Percentiles rank a stretch among this genome's conserved stretches.
Conservation (phyloP, 805 yeast species). For the Barnettozyma salicaria region DNA sequence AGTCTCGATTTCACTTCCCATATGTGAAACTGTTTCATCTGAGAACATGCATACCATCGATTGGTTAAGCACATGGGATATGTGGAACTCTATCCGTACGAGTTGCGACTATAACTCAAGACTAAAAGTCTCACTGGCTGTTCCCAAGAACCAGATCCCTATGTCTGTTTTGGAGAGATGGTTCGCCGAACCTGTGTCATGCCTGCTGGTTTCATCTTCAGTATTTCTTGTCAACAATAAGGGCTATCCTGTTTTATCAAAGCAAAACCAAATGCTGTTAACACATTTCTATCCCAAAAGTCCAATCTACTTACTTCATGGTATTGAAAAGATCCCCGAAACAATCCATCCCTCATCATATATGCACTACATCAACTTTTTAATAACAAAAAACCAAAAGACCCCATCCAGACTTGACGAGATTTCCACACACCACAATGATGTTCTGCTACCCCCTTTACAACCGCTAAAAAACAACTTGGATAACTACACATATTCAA, state of each 20-base stretch:
- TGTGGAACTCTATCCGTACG: slow-evolving; percentile 62
- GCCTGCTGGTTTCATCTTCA: slow-evolving; percentile 49
- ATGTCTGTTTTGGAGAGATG: slow-evolving; percentile 49
- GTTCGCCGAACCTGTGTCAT: slow-evolving; percentile 62
- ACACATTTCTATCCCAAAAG: slow-evolving; percentile 37
- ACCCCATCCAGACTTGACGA: slow-evolving; percentile 27
- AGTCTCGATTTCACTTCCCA: slow-evolving; percentile 43
- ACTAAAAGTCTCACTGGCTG: slow-evolving; percentile 66
- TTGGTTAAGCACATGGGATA: slow-evolving; percentile 61
- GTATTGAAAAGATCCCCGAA: slow-evolving; percentile 38
- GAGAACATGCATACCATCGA: slow-evolving; percentile 30
- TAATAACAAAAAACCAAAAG: slow-evolving; percentile 30
- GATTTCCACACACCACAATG: slow-evolving; percentile 27
- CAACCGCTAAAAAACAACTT: slow-evolving; percentile 63
- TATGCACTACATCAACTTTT: slow-evolving; percentile 38
- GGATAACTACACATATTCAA: slow-evolving; percentile 52
- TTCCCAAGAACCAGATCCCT: slow-evolving; percentile 58
- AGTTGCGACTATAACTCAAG: slow-evolving; percentile 48
- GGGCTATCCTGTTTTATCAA: slow-evolving; percentile 59
- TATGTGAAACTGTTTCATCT: slow-evolving; percentile 38
- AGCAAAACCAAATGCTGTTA: slow-evolving; percentile 46
- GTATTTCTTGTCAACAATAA: slow-evolving; percentile 54
- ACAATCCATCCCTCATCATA: slow-evolving; percentile 32
- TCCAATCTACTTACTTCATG: slow-evolving; percentile 47
- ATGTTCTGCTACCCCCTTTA: slow-evolving; percentile 46